Evolutionary conservation across 2,329 filamentous ascomycete species (phyloP).

Genomic region (Drechmeria coniospora): DNA sequence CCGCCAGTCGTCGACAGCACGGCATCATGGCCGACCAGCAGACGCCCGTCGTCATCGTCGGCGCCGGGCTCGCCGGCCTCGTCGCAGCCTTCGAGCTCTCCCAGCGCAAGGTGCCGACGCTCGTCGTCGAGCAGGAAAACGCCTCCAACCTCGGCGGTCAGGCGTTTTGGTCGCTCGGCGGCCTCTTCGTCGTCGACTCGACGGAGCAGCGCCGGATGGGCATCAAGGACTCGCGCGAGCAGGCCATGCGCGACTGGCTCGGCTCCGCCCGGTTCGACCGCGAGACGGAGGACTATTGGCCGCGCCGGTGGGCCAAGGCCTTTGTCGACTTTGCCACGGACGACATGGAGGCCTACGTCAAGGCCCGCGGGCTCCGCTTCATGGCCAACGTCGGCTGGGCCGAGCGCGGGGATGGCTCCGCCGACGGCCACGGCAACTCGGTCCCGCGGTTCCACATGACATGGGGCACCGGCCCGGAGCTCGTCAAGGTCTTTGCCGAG

Average conservation of each 20-base stretch:
- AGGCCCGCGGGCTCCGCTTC: constrained; percentile 35
- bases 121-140: constrained; percentile 45
- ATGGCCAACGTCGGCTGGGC: constrained; percentile 43
- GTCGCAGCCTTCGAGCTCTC: constrained; percentile 43
- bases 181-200: constrained; percentile 44
- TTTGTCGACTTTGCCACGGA: constrained; percentile 47
- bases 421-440: constrained; percentile 44
- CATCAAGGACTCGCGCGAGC: constrained; percentile 39
- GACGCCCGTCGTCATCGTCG: constrained; percentile 37
- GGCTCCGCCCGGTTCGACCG: constrained; percentile 43
- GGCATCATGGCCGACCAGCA: neutral
- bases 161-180: constrained; percentile 49
- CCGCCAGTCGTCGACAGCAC: neutral
- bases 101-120: constrained; percentile 29
- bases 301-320: constrained; percentile 44
- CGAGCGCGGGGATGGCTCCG: constrained; percentile 39
- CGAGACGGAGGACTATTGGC: constrained; percentile 39
- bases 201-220: constrained; percentile 39
- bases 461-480: constrained; percentile 46
- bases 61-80: constrained; percentile 41
- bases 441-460: constrained; percentile 48
- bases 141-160: constrained; percentile 41
- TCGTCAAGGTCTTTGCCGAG: constrained; percentile 41
- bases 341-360: constrained; percentile 43
- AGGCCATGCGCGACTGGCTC: constrained; percentile 45